Conservation (phyloP, 2,329 filamentous ascomycete genomes). For the Cephalotrichum gorgonifer region DNA sequence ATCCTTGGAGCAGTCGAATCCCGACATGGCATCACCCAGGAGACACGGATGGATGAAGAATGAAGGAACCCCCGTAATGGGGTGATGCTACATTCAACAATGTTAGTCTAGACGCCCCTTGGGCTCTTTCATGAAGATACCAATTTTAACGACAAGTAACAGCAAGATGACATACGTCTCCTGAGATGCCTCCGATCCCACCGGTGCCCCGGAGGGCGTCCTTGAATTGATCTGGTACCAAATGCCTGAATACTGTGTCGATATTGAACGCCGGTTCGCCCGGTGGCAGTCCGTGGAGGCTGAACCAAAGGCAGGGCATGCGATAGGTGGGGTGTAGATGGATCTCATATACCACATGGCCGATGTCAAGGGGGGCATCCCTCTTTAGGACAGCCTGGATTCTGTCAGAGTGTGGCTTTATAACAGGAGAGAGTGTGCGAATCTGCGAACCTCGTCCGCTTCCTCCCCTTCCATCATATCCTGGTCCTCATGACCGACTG, state of each 20-base stretch:
- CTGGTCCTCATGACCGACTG: slow-evolving; percentile 11
- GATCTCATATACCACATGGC: slow-evolving; percentile 60
- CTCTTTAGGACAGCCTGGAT: slow-evolving; percentile 29
- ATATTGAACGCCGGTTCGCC: slow-evolving; percentile 49
- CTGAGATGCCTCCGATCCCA: slow-evolving; percentile 65
- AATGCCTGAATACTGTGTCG: slow-evolving; percentile 58
- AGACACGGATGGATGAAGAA: slow-evolving; percentile 94
- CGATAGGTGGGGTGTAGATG: slow-evolving; percentile 66
- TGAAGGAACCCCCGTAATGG: slow-evolving; percentile 62
- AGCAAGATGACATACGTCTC: slow-evolving; percentile 50
- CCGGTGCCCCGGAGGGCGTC: slow-evolving; percentile 44
- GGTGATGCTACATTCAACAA: slow-evolving; percentile 57
- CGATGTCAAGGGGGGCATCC: slow-evolving; percentile 18
- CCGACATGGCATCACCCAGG: slow-evolving; percentile 69
- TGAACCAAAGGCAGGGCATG: slow-evolving; percentile 69
- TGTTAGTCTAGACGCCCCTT: slow-evolving; percentile 13
- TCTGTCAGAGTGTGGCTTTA: not conserved
- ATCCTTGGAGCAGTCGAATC: slow-evolving; percentile 48
- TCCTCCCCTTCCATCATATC: slow-evolving; percentile 41
- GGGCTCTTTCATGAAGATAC: not conserved
- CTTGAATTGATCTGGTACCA: slow-evolving; percentile 60
- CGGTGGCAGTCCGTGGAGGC: slow-evolving; percentile 45
- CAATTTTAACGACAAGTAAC: not conserved
- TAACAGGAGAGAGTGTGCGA: not conserved
- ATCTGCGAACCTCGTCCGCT: slow-evolving; percentile 34